Evolutionary conservation across 441 rosid genomes (phyloP).

Genomic region (Adansonia madagascariensis): DNA sequence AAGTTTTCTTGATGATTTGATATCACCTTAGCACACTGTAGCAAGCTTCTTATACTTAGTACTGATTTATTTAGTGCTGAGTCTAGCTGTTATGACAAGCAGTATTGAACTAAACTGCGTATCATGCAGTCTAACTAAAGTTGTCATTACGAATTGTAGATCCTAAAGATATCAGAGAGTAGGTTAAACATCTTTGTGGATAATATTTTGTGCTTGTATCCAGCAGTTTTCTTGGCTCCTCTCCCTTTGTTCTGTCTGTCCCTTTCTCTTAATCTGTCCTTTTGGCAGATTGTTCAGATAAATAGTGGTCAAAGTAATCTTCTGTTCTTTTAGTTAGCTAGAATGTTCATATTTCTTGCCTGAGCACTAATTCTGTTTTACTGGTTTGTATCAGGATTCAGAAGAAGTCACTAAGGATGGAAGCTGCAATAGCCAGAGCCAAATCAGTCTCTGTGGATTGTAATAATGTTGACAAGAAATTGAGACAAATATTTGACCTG

Average conservation of each 20-base stretch:
- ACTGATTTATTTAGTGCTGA: neutral
- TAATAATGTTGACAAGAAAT: slow-evolving; percentile 84
- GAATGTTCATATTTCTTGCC: slow-evolving; percentile 9
- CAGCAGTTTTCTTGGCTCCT: neutral
- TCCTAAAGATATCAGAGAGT: neutral
- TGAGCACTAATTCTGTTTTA: slow-evolving; percentile 18
- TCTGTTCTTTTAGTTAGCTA: slow-evolving; percentile 1
- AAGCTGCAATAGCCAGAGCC: slow-evolving; percentile 71
- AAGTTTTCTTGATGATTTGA: neutral
- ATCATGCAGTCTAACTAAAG: neutral
- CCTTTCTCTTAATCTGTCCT: slow-evolving; percentile 22
- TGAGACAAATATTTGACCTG: slow-evolving; percentile 87
- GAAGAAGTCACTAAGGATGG: slow-evolving; percentile 62
- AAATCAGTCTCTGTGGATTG: slow-evolving; percentile 74
- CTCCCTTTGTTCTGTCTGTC: neutral
- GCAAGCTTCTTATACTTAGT: neutral
- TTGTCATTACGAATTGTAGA: neutral
- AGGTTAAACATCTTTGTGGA: neutral
- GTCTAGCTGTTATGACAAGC: neutral
- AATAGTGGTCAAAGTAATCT: neutral
- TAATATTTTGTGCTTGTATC: neutral
- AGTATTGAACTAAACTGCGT: neutral
- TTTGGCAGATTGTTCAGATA: slow-evolving; percentile 18
- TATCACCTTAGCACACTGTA: neutral
- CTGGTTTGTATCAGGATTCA: slow-evolving; percentile 56